Base-by-base conservation (phyloP, 176 grass and related monocot genomes). In the Tillandsia fasciculata region DNA sequence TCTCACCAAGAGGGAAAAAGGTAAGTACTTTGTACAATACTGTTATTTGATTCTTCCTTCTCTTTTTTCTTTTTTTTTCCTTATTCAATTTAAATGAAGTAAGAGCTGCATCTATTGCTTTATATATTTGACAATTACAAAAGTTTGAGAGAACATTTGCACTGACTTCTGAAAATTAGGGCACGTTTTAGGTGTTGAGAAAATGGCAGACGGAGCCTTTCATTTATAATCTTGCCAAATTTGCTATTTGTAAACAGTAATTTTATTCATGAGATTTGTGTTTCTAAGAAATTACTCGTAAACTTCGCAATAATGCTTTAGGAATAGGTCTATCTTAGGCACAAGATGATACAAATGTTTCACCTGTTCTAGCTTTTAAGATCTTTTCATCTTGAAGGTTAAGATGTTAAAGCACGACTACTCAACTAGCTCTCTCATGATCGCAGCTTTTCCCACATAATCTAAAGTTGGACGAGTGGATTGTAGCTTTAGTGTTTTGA, bases 1-100 rank as follows among this genome's bases (percentile, higher is more conserved):
- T 90, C 26, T 76, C 87, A 7, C 74, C 81, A 20, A 97, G 81
- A 83, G 93, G 93, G 15, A 91, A 89, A 87, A 97, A 92, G 84
- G 93, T 51, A 82, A 87, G 76, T 52, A 24, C 24, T 65, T 58
- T 9, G 54, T 5, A 26, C 20, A 17, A n/a, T 28, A 48, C 12
- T 74, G 61, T 68, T 54, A 28, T 65, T 52, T 3, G 18, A 26
- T 20, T 18, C 17, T 47, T 42, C 33, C 33, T 42, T 42, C 7
- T 42, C 33, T 7, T 42, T 42, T 42, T 42, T 42, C 8, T 42
- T 7, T 42, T 42, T 42, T 42, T 42, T 42, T 8, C 33, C 33
- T 42, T 42, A 1, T 42, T 42, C 33, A 42, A 42, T 42, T 42
- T 42, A 42, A 42, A 42, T 5, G 7, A 42, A 42, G 33, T 42